Percentiles rank a stretch among this genome's conserved stretches.
Evolutionary conservation across 2,329 filamentous ascomycete genomes (phyloP).

Genomic region (Fusarium liriodendri): DNA sequence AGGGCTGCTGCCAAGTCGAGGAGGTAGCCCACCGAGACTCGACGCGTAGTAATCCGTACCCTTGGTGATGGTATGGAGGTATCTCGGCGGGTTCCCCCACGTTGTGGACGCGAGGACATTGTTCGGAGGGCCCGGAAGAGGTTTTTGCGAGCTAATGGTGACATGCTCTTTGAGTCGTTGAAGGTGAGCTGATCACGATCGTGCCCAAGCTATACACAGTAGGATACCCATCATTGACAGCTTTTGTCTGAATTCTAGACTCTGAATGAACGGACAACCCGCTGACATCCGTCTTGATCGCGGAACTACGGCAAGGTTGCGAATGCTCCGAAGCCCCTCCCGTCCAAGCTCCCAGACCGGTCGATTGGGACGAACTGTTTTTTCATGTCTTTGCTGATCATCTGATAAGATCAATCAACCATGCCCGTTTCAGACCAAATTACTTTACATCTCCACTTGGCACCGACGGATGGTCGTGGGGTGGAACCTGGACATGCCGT

Average conservation of each 20-base stretch:
- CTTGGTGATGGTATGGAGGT: background rate
- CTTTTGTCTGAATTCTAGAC: background rate
- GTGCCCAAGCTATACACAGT: background rate
- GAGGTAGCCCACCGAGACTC: background rate
- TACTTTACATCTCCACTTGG: background rate
- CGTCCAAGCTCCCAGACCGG: background rate
- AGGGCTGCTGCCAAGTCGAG: background rate
- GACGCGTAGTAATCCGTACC: background rate
- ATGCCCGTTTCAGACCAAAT: background rate
- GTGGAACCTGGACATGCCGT: background rate
- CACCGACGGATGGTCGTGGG: background rate
- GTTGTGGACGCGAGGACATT: background rate
- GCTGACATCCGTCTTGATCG: background rate
- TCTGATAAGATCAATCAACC: background rate
- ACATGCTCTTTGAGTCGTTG: background rate
- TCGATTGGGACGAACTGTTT: background rate
- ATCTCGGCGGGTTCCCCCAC: background rate
- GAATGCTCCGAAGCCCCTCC: background rate
- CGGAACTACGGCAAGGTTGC: background rate
- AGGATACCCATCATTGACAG: background rate
- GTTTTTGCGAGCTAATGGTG: background rate
- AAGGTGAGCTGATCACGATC: background rate
- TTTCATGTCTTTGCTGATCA: background rate
- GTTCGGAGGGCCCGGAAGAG: background rate
- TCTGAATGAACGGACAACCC: background rate